Conservation (phyloP, 768 basidiomycete species). For the Suillus decipiens region DNA sequence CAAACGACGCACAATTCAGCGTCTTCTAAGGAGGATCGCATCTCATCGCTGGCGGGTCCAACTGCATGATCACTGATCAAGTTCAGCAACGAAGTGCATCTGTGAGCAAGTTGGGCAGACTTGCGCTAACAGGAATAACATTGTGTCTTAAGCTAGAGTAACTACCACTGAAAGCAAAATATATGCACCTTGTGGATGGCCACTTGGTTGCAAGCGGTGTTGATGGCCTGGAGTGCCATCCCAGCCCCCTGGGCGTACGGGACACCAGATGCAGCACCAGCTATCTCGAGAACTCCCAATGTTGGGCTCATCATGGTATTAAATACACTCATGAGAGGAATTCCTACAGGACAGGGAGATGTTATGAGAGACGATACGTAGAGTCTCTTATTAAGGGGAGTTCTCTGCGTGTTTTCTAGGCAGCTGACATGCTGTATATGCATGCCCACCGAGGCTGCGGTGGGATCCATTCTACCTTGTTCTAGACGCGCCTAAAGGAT, state of each 20-base stretch:
- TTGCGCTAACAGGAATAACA: conserved; percentile 32
- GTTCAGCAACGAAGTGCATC: conserved; percentile 42
- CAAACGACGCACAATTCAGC: conserved; percentile 40
- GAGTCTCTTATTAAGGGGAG: neutral
- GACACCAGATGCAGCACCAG: conserved; percentile 44
- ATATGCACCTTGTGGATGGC: conserved; percentile 48
- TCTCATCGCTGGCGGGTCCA: conserved; percentile 41
- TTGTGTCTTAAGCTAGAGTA: conserved; percentile 10
- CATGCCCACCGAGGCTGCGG: neutral
- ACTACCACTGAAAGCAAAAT: neutral
- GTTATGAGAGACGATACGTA: neutral
- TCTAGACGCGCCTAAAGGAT: neutral
- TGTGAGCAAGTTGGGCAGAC: conserved; percentile 41
- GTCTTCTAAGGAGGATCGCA: conserved; percentile 43
- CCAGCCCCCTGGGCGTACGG: conserved; percentile 49
- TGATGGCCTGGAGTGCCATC: conserved; percentile 45
- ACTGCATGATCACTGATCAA: conserved; percentile 42
- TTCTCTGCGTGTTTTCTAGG: neutral
- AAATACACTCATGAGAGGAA: conserved; percentile 1
- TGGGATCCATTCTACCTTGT: neutral
- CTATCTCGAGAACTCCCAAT: conserved; percentile 40
- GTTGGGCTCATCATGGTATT: conserved; percentile 16
- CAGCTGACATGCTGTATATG: neutral
- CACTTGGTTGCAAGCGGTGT: conserved; percentile 46
- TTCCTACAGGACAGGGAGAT: neutral